Evolutionary conservation across 768 basidiomycete species (phyloP).

Genomic region (Tylopilus sp.): DNA sequence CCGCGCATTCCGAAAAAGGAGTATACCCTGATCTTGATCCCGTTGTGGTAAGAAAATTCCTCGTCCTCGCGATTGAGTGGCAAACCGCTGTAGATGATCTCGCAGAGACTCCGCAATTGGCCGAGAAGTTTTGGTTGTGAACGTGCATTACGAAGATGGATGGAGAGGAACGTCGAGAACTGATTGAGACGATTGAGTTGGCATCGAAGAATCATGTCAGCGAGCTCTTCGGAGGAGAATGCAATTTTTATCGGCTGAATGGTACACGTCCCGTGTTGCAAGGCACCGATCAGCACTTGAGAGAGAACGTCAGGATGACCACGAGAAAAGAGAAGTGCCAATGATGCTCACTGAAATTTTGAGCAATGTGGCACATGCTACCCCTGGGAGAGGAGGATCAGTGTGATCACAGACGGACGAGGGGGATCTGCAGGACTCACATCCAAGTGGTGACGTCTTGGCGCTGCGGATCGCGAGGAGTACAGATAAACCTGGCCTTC

Average conservation of each 20-base stretch:
- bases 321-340: slow-evolving; percentile 13
- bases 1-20: slow-evolving; percentile 11
- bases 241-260: slow-evolving; percentile 65
- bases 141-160: slow-evolving; percentile 59
- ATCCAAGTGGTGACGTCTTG: slow-evolving; percentile 74
- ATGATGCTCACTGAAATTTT: slow-evolving; percentile 63
- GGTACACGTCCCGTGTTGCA: slow-evolving; percentile 71
- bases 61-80: slow-evolving; percentile 66
- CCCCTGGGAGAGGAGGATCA: slow-evolving; percentile 52
- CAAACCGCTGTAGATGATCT: slow-evolving; percentile 65
- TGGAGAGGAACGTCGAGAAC: slow-evolving; percentile 66
- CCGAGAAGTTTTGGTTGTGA: slow-evolving; percentile 58
- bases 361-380: slow-evolving; percentile 81
- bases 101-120: slow-evolving; percentile 53
- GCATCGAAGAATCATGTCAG: slow-evolving; percentile 66
- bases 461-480: slow-evolving; percentile 45
- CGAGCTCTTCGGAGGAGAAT: slow-evolving; percentile 65
- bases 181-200: slow-evolving; percentile 73
- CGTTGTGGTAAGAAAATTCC: slow-evolving; percentile 62
- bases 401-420: slow-evolving; percentile 19
- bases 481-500: slow-evolving; percentile 56
- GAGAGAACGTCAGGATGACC: slow-evolving; percentile 20
- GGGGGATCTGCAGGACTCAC: slow-evolving; percentile 46
- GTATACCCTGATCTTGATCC: slow-evolving; percentile 61
- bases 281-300: slow-evolving; percentile 60